phyloP scores from a whole-genome alignment of 768 basidiomycete genomes.

The Tephrocybe sp. region DNA sequence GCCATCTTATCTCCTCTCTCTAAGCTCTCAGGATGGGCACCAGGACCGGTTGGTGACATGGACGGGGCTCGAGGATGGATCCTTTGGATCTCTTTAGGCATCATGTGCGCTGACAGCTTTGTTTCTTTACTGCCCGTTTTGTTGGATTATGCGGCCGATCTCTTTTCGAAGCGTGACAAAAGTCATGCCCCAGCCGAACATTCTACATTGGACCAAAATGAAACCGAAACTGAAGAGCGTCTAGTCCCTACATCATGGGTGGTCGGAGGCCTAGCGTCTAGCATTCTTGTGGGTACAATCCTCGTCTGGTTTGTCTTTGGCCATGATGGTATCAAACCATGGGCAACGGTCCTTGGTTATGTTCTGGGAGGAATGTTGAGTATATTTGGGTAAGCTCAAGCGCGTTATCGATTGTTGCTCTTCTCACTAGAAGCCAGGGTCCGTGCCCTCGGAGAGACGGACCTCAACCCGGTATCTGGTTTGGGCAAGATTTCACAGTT shows the following conservation, averaged over 20 bases:
- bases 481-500: conserved; percentile 94
- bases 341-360: conserved; percentile 90
- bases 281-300: conserved; percentile 66
- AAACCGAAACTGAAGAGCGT: conserved; percentile 74
- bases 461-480: conserved; percentile 89
- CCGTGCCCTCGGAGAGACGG: conserved; percentile 93
- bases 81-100: conserved; percentile 92
- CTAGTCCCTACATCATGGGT: conserved; percentile 86
- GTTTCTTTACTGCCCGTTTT: conserved; percentile 81
- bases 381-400: conserved; percentile 69
- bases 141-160: conserved; percentile 44
- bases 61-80: conserved; percentile 95
- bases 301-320: conserved; percentile 92
- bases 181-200: conserved; percentile 19
- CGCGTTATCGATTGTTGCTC: not conserved
- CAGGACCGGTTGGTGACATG: conserved; percentile 88
- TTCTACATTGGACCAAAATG: conserved; percentile 43
- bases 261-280: conserved; percentile 55
- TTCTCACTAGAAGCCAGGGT: conserved; percentile 47
- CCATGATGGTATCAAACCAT: conserved; percentile 86
- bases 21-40: conserved; percentile 85
- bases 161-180: conserved; percentile 23
- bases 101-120: conserved; percentile 92
- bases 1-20: conserved; percentile 87
- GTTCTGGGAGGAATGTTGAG: conserved; percentile 80